phyloP scores from a whole-genome alignment of 805 yeast genomes.

The Kazachstania psychrophila region DNA sequence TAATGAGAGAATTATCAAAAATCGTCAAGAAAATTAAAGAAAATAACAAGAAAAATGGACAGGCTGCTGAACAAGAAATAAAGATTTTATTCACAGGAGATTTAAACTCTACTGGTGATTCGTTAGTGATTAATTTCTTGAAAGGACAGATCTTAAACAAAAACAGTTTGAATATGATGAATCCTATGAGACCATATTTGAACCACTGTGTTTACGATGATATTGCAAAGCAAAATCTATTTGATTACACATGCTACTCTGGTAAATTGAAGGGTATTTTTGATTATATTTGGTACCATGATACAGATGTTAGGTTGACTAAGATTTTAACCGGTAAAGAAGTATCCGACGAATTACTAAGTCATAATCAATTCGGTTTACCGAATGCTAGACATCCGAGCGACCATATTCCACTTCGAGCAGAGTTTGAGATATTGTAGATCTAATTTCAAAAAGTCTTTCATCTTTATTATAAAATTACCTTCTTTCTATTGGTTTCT shows the following conservation, averaged over 20 bases:
- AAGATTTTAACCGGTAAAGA: constrained; percentile 43
- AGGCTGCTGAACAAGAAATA: constrained; percentile 15
- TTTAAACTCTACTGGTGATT: constrained; percentile 43
- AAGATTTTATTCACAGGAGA: constrained; percentile 47
- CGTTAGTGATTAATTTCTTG: constrained; percentile 40
- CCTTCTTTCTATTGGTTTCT: neutral
- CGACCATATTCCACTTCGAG: constrained; percentile 39
- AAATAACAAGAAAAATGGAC: neutral
- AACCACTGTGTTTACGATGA: constrained; percentile 29
- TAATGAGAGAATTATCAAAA: constrained; percentile 30
- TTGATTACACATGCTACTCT: constrained; percentile 40
- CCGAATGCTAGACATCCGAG: constrained; percentile 55
- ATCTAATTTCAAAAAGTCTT: too few relatives aligned
- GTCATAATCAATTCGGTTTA: constrained; percentile 31
- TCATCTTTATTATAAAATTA: too few relatives aligned
- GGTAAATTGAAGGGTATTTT: constrained; percentile 42
- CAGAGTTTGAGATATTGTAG: constrained; percentile 28
- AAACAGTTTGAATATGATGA: constrained; percentile 21
- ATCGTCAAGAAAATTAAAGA: constrained; percentile 19
- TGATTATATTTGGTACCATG: constrained; percentile 50
- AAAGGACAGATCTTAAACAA: constrained; percentile 28
- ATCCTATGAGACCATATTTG: constrained; percentile 27
- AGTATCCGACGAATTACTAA: constrained; percentile 21
- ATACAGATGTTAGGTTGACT: constrained; percentile 32
- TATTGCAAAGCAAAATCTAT: constrained; percentile 19